Percentiles rank a stretch among this genome's conserved stretches.
phyloP scores from a whole-genome alignment of 2,329 filamentous ascomycete genomes.

The Emergomyces orientalis region DNA sequence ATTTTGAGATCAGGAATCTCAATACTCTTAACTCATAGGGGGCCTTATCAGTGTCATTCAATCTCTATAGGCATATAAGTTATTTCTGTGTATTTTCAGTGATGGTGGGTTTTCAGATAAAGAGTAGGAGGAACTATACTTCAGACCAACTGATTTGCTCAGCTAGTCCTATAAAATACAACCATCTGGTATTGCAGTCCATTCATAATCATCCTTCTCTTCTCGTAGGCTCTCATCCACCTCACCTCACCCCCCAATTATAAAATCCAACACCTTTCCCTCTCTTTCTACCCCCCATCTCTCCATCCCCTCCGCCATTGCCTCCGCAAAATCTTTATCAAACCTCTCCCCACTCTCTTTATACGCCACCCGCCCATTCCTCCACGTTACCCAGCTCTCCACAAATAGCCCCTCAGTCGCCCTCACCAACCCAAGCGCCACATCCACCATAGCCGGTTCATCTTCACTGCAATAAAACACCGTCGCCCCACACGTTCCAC shows the following conservation, averaged over 20 bases:
- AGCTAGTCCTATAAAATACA: neutral
- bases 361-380: neutral
- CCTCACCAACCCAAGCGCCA: slow-evolving; percentile 36
- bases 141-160: neutral
- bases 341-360: neutral
- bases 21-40: neutral
- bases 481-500: slow-evolving; percentile 37
- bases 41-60: neutral
- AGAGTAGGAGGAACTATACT: neutral
- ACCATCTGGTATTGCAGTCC: neutral
- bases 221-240: neutral
- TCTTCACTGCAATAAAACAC: slow-evolving; percentile 34
- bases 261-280: neutral
- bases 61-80: neutral
- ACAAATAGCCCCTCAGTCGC: slow-evolving; percentile 32
- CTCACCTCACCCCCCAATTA: neutral
- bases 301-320: neutral
- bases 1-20: neutral
- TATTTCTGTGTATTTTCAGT: neutral
- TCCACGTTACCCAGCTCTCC: slow-evolving; percentile 39
- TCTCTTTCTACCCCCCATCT: neutral
- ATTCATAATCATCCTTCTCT: neutral
- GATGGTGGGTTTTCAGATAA: neutral
- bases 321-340: slow-evolving; percentile 2
- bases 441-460: slow-evolving; percentile 31